phyloP scores from a whole-genome alignment of 495 filamentous ascomycete species.

The Penicillium diatomitis region DNA sequence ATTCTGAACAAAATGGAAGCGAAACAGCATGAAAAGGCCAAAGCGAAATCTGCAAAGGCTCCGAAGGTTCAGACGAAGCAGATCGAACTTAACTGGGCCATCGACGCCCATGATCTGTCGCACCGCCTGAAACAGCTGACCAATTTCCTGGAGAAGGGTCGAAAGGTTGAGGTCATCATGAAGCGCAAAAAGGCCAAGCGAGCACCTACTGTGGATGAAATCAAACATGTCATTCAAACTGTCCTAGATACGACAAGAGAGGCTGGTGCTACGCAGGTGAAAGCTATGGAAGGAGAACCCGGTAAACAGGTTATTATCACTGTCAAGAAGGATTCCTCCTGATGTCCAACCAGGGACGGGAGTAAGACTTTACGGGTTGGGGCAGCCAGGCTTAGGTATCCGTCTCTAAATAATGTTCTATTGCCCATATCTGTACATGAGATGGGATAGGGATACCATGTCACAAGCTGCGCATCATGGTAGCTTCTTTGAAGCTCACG shows the following conservation, averaged over 20 bases:
- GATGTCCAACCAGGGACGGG: background rate
- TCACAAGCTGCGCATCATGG: too few relatives aligned
- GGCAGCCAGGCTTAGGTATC: background rate
- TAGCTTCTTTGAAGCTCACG: too few relatives aligned
- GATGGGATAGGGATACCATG: too few relatives aligned
- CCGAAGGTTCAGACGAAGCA: constrained; percentile 46
- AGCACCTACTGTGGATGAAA: constrained; percentile 31
- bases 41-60: constrained; percentile 28
- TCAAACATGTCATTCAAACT: constrained; percentile 31
- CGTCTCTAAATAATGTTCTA: background rate
- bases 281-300: constrained; percentile 35
- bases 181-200: constrained; percentile 38
- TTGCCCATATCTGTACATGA: too few relatives aligned
- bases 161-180: constrained; percentile 53
- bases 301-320: constrained; percentile 30
- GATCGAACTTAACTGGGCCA: constrained; percentile 80
- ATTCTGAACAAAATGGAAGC: constrained; percentile 45
- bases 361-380: too few relatives aligned
- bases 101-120: constrained; percentile 54
- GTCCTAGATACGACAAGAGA: constrained; percentile 27
- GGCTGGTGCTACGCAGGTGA: constrained; percentile 28
- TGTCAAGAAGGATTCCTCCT: constrained; percentile 28
- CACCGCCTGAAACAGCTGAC: constrained; percentile 52
- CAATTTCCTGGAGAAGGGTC: constrained; percentile 54
- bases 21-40: constrained; percentile 32